phyloP scores from a whole-genome alignment of 495 filamentous ascomycete genomes.

The Penicillium crystallinum region DNA sequence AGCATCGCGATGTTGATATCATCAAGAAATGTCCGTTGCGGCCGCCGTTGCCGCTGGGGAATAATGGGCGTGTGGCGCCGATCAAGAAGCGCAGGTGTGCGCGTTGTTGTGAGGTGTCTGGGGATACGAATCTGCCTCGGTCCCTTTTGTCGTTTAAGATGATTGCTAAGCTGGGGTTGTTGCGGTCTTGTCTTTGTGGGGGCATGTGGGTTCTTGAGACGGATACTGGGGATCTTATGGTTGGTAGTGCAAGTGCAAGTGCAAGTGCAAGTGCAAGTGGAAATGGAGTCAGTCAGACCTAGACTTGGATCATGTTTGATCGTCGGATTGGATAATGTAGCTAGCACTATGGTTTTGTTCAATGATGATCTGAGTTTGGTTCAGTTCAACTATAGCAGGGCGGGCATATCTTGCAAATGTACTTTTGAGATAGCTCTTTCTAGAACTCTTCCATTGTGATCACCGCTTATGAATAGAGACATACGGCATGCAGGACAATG shows the following conservation, averaged over 20 bases:
- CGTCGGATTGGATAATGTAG: not conserved
- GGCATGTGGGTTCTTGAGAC: slow-evolving; percentile 40
- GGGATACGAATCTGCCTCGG: slow-evolving; percentile 29
- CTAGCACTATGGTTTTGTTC: not conserved
- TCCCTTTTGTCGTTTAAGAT: slow-evolving; percentile 36
- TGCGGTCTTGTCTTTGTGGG: slow-evolving; percentile 42
- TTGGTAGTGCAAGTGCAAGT: not conserved
- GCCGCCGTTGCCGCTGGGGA: slow-evolving; percentile 6
- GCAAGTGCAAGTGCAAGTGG: not conserved
- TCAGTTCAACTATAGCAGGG: not conserved
- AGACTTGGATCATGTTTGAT: not conserved
- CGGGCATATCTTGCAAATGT: not conserved
- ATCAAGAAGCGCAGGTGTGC: slow-evolving; percentile 33
- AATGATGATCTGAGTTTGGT: not conserved
- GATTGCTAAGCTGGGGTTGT: slow-evolving; percentile 36
- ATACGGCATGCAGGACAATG: no score
- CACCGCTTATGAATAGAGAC: no score
- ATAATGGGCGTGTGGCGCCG: slow-evolving; percentile 6
- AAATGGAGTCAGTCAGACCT: not conserved
- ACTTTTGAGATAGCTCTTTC: no score
- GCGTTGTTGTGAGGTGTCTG: slow-evolving; percentile 41
- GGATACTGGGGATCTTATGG: slow-evolving; percentile 11
- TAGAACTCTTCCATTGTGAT: no score
- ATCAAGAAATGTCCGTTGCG: slow-evolving; percentile 40
- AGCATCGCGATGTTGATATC: slow-evolving; percentile 37